Percentiles rank a stretch among this genome's conserved stretches.
These are phyloP conservation scores for Penicillium sp. DNA, from an alignment of 2,329 filamentous ascomycete species.

Conservation along the genomic window DNA sequence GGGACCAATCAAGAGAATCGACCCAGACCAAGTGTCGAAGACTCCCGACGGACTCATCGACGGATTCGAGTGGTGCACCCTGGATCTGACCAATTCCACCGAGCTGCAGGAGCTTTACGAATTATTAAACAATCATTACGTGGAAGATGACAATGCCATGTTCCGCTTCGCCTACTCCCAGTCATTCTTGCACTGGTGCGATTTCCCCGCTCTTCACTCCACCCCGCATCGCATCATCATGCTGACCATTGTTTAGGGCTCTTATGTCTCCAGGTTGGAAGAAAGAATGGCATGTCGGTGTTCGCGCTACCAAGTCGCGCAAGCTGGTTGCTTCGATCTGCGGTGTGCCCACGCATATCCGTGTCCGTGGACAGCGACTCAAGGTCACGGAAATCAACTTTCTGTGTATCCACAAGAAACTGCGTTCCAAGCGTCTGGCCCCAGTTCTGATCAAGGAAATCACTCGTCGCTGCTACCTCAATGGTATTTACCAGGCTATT, in stretches of 20 bases:
- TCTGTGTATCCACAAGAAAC: slow-evolving; percentile 96
- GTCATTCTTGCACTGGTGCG: slow-evolving; percentile 83
- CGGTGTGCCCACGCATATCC: slow-evolving; percentile 82
- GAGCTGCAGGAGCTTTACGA: slow-evolving; percentile 90
- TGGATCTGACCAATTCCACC: slow-evolving; percentile 78
- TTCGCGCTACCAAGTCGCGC: slow-evolving; percentile 78
- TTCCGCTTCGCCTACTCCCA: slow-evolving; percentile 96
- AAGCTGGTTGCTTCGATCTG: slow-evolving; percentile 96
- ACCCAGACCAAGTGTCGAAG: slow-evolving; percentile 76
- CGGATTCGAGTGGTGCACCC: slow-evolving; percentile 91
- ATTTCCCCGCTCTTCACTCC: background rate
- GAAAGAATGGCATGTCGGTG: slow-evolving; percentile 92
- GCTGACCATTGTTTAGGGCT: slow-evolving; percentile 63
- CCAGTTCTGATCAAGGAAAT: slow-evolving; percentile 98
- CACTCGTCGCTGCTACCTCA: slow-evolving; percentile 85
- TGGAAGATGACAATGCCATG: slow-evolving; percentile 95
- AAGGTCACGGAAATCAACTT: slow-evolving; percentile 95
- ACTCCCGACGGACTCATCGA: slow-evolving; percentile 75
- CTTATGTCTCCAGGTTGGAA: slow-evolving; percentile 94
- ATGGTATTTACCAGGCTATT: slow-evolving; percentile 89
- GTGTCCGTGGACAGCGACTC: slow-evolving; percentile 75
- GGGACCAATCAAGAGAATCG: slow-evolving; percentile 81
- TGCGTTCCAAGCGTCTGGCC: slow-evolving; percentile 87
- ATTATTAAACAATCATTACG: slow-evolving; percentile 89
- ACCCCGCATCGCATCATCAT: background rate